Evolutionary conservation across 176 grass and related monocot species (phyloP).

Genomic region (Phoenix dactylifera): DNA sequence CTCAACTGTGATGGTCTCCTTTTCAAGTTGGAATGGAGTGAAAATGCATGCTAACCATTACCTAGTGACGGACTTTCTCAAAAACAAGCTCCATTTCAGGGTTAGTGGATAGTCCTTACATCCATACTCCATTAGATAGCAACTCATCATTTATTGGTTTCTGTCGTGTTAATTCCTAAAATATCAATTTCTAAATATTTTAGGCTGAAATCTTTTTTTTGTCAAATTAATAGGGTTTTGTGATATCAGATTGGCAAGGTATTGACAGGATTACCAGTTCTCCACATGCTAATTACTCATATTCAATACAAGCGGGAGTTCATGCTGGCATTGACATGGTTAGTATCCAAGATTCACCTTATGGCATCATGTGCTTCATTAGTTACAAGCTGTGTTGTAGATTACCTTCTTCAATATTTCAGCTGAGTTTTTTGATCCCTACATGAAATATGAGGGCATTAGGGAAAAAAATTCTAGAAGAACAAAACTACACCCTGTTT

Average conservation of each 20-base stretch:
- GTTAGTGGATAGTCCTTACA: slow-evolving; percentile 25
- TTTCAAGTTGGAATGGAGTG: slow-evolving; percentile 65
- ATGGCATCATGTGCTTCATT: too few species aligned
- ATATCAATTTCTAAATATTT: too few species aligned
- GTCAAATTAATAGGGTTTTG: slow-evolving; percentile 36
- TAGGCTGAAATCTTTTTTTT: too few species aligned
- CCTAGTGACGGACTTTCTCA: slow-evolving; percentile 60
- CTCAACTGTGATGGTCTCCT: slow-evolving; percentile 67
- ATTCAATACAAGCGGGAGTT: slow-evolving; percentile 45
- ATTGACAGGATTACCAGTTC: slow-evolving; percentile 55
- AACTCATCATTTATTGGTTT: too few species aligned
- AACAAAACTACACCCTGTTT: too few species aligned
- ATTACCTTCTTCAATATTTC: too few species aligned
- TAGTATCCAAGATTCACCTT: neutral
- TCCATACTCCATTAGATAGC: too few species aligned
- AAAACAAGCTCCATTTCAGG: slow-evolving; percentile 67
- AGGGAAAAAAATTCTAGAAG: too few species aligned
- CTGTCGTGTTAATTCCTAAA: too few species aligned
- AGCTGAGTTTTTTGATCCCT: too few species aligned
- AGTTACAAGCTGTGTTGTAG: too few species aligned
- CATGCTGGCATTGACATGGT: slow-evolving; percentile 74
- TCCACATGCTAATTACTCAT: slow-evolving; percentile 45
- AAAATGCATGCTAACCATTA: slow-evolving; percentile 76
- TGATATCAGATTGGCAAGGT: slow-evolving; percentile 67
- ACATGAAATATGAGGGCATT: too few species aligned